phyloP scores from a whole-genome alignment of 169 alveolate genomes.

The Miamiensis avidus region DNA sequence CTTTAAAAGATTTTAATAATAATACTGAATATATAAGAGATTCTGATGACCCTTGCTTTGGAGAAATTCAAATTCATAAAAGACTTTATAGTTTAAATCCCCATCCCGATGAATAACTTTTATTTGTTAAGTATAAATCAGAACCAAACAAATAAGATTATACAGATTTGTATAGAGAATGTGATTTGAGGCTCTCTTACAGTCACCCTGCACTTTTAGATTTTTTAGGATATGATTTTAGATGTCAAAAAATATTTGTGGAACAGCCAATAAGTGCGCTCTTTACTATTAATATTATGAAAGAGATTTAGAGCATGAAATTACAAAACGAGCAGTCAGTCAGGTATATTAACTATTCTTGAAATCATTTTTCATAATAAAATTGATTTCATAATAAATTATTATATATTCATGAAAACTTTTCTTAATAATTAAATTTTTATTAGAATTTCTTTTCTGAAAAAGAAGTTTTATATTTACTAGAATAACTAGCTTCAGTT shows the following conservation, averaged over 20 bases:
- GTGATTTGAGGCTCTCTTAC: neutral
- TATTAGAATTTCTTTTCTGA: neutral
- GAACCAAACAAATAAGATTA: neutral
- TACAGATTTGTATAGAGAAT: neutral
- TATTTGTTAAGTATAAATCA: no score
- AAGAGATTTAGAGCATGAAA: neutral
- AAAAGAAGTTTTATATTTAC: neutral
- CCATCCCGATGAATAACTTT: neutral
- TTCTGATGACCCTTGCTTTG: neutral
- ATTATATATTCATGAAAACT: no score
- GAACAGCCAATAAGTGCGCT: neutral
- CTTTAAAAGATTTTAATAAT: no score
- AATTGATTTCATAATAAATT: no score
- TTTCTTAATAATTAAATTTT: no score
- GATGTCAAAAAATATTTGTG: neutral
- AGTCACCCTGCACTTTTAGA: neutral
- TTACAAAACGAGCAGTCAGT: neutral
- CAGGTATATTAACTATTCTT: no score
- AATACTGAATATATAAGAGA: neutral
- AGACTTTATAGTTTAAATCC: neutral
- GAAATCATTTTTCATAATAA: no score
- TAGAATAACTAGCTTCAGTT: neutral
- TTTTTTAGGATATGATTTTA: neutral
- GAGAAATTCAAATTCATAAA: neutral
- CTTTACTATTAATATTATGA: neutral